A percentile compares a stretch with the other conserved stretches of the same genome.
Evolutionary conservation across 208 protist species (phyloP).

Genomic region (Leishmania aethiopica): DNA sequence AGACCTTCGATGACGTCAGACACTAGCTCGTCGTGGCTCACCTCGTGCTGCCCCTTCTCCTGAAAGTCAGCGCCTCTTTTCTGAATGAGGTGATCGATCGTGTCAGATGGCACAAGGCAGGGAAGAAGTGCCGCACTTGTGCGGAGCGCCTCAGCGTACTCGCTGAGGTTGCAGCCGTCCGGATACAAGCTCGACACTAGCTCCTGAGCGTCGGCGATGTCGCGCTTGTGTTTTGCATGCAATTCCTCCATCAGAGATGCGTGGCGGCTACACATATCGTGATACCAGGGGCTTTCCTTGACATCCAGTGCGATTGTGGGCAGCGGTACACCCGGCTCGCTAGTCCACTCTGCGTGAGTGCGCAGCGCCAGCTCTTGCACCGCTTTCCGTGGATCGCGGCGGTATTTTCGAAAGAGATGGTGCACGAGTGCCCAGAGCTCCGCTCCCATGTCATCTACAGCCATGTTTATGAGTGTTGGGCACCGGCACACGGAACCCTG

Average conservation of each 20-base stretch:
- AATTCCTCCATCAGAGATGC: slow-evolving; percentile 28
- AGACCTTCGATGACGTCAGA: slow-evolving; percentile 47
- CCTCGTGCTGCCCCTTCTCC: slow-evolving; percentile 13
- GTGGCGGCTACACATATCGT: slow-evolving; percentile 48
- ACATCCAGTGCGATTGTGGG: slow-evolving; percentile 24
- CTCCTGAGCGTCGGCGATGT: slow-evolving; percentile 51
- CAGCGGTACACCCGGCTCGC: not conserved
- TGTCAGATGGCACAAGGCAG: slow-evolving; percentile 43
- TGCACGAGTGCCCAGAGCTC: slow-evolving; percentile 71
- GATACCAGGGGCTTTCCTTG: slow-evolving; percentile 51
- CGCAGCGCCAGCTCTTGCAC: slow-evolving; percentile 61
- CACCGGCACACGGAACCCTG: not conserved
- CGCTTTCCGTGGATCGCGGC: slow-evolving; percentile 17
- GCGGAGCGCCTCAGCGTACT: slow-evolving; percentile 67
- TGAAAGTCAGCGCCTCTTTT: slow-evolving; percentile 37
- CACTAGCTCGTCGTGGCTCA: slow-evolving; percentile 51
- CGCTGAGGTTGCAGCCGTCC: slow-evolving; percentile 59
- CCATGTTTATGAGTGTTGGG: not conserved
- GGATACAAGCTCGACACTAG: slow-evolving; percentile 73
- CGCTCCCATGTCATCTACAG: slow-evolving; percentile 52
- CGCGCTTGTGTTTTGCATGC: slow-evolving; percentile 18
- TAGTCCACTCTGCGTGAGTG: slow-evolving; percentile 27
- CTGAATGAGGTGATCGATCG: slow-evolving; percentile 36
- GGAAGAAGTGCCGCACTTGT: slow-evolving; percentile 76
- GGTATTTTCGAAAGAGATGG: slow-evolving; percentile 61